phyloP scores from a whole-genome alignment of 495 filamentous ascomycete species.

The Staphylotrichum tortipilum region DNA sequence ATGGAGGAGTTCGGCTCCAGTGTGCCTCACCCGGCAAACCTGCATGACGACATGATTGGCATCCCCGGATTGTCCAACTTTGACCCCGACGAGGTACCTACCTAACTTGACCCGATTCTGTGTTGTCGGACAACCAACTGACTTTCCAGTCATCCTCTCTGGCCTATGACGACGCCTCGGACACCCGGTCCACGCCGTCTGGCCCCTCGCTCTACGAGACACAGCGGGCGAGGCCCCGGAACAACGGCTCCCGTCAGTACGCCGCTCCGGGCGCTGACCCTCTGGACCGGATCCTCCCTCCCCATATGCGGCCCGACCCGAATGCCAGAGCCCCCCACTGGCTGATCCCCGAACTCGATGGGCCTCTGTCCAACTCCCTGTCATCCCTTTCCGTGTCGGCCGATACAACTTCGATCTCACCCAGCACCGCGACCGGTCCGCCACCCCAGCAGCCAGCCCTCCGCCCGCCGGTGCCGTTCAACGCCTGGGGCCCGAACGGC shows the following conservation, averaged over 20 bases:
- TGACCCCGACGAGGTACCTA: too few relatives aligned
- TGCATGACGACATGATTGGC: background rate
- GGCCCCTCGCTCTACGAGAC: too few relatives aligned
- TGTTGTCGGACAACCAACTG: background rate
- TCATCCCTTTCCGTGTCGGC: background rate
- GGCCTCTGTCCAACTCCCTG: background rate
- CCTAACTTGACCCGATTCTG: too few relatives aligned
- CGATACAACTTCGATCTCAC: background rate
- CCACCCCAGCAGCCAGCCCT: too few relatives aligned
- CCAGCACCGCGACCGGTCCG: too few relatives aligned
- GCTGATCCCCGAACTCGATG: conserved; percentile 1
- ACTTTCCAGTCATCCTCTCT: too few relatives aligned
- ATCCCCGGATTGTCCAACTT: too few relatives aligned
- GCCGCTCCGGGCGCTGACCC: too few relatives aligned
- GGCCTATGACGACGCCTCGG: background rate
- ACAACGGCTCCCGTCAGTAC: too few relatives aligned
- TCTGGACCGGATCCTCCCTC: background rate
- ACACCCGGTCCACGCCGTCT: background rate
- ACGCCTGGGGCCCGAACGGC: conserved; percentile 13
- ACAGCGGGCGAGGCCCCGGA: too few relatives aligned
- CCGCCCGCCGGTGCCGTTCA: background rate
- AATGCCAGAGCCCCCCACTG: background rate
- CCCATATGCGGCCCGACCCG: background rate
- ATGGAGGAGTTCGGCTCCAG: conserved; percentile 1
- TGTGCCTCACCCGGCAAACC: background rate